Evolutionary conservation across 2,329 filamentous ascomycete genomes (phyloP), one percentile per base, ranked within the genome.

Genomic region (Talaromyces piceae): DNA sequence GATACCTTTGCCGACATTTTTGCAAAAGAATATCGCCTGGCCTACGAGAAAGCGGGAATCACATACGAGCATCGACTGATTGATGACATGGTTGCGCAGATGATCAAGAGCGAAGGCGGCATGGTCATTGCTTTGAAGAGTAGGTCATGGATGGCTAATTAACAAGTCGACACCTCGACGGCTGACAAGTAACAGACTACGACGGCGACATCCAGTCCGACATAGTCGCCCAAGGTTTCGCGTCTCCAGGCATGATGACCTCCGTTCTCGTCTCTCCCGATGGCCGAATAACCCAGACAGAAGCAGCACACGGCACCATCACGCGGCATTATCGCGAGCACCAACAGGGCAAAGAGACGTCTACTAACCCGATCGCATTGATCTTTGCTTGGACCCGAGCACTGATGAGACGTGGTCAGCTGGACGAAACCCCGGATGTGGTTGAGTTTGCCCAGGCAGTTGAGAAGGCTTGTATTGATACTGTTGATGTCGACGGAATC

Each of bases 61-160:
- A 97, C 91, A 91, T 97, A 98, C 70, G 93, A 98, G 84, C 93
- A 98, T 77, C 87, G 93, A 65, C 80, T 98, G 61, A 97, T 98
- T 67, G 93, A 98, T 74, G 93, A 98, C 76, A 97, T 98, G 93
- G 93, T 97, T 58, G 93, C 93, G 45, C 91, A 98, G 80, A 97
- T 98, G 93, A 87, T 98, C 80, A 98, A 98, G 87, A 93, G 87
- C 74, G 82, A 86, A 64, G 93, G 93, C 62, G 93, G 93, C 58
- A 96, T 93, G 75, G 83, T 97, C 69, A 96, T 97, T 79, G 93
- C 93, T 57, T 82, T 97, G 72, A 98, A 98, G 86, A 37, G 33
- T 31, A 41, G 26, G 65, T 53, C 49, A 23, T n/a, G n/a, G n/a
- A 13, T 25, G 18, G 28, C 9, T 6, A 8, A 47, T 56, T 56